A percentile compares a stretch with the other conserved stretches of the same genome.
These are phyloP conservation scores for Yamadazyma taylorii DNA, from an alignment of 1,139 yeast genomes.

Conservation along the genomic window DNA sequence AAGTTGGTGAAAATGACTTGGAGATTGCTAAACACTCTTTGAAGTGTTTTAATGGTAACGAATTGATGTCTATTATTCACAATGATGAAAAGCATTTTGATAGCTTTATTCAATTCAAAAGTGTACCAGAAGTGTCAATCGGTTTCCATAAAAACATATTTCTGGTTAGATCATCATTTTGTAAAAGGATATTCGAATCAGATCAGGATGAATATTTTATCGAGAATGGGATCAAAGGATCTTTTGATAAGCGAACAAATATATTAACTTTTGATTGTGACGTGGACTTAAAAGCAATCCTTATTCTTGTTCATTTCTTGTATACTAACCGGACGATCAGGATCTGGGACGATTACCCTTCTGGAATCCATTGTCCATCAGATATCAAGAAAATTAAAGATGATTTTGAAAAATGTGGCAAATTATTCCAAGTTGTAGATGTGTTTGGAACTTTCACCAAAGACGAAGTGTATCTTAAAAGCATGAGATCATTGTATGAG, in stretches of 20 bases:
- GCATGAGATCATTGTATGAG: slow-evolving; percentile 17
- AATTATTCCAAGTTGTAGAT: slow-evolving; percentile 20
- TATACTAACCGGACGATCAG: slow-evolving; percentile 30
- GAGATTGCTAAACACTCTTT: slow-evolving; percentile 7
- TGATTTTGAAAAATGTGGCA: slow-evolving; percentile 21
- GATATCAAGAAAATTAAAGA: slow-evolving; percentile 21
- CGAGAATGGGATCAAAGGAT: slow-evolving; percentile 23
- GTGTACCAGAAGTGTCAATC: slow-evolving; percentile 19
- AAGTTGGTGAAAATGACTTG: slow-evolving; percentile 11
- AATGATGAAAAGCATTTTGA: slow-evolving; percentile 19
- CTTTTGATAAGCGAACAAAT: slow-evolving; percentile 15
- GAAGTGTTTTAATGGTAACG: slow-evolving; percentile 3
- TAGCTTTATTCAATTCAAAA: slow-evolving; percentile 16
- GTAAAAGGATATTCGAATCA: slow-evolving; percentile 23
- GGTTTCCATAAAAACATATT: slow-evolving; percentile 35
- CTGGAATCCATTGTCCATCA: slow-evolving; percentile 19
- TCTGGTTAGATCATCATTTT: slow-evolving; percentile 27
- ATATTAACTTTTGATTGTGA: slow-evolving; percentile 18
- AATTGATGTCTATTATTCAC: background rate
- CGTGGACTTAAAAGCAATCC: slow-evolving; percentile 26
- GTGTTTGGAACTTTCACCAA: slow-evolving; percentile 16
- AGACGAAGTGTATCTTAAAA: slow-evolving; percentile 12
- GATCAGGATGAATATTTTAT: slow-evolving; percentile 17
- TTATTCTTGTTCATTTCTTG: slow-evolving; percentile 34
- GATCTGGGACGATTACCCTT: slow-evolving; percentile 27